A percentile compares a stretch with the other conserved stretches of the same genome.
Evolutionary conservation across 83 land plant genomes (phyloP).

Genomic region (Thuja plicata): DNA sequence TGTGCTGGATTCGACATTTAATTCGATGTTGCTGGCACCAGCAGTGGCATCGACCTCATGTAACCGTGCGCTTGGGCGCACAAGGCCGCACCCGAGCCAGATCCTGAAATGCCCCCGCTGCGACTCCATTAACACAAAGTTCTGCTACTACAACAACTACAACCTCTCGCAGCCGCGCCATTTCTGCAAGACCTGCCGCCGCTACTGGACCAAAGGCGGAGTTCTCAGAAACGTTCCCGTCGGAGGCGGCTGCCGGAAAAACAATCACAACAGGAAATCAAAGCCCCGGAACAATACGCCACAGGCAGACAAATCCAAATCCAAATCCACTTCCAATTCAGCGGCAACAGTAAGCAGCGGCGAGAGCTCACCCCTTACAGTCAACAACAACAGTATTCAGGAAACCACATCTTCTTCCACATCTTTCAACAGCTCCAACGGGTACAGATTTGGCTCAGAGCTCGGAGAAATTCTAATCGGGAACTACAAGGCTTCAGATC

Average conservation of each 20-base stretch:
- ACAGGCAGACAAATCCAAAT: neutral
- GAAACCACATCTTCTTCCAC: neutral
- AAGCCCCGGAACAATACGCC: neutral
- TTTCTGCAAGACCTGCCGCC: conserved; percentile 16
- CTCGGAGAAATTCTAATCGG: neutral
- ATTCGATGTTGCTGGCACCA: neutral
- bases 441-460: neutral
- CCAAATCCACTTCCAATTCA: neutral
- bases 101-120: conserved; percentile 12
- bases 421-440: neutral
- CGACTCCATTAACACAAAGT: conserved; percentile 13
- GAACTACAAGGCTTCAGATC: neutral
- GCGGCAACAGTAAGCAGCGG: neutral
- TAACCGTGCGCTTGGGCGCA: neutral
- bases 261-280: neutral
- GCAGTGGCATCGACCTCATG: neutral
- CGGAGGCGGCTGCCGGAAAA: conserved; percentile 16
- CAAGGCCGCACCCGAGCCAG: conserved; percentile 5
- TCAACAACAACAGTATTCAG: neutral
- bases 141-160: conserved; percentile 24
- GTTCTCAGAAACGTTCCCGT: conserved; percentile 10
- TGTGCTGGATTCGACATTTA: neutral
- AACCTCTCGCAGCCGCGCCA: conserved; percentile 16
- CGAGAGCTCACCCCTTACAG: neutral
- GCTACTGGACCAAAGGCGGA: conserved; percentile 21